phyloP scores from a whole-genome alignment of 495 filamentous ascomycete genomes.

The Neurospora hispaniola region DNA sequence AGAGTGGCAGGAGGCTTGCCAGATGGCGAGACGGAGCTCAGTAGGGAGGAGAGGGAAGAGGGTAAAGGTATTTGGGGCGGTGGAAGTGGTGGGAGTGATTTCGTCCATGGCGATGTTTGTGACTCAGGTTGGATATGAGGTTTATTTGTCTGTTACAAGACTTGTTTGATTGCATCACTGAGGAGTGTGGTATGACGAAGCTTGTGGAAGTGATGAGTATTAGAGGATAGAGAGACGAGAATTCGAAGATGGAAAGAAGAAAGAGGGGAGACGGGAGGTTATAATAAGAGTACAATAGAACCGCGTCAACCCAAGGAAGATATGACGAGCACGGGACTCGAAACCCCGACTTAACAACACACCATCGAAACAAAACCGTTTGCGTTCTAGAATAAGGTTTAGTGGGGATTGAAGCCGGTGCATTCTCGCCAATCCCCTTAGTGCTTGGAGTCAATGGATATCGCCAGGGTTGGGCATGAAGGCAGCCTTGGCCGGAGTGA shows the following conservation, averaged over 20 bases:
- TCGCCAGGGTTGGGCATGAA: background rate
- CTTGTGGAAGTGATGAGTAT: background rate
- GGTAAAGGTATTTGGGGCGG: slow-evolving; percentile 20
- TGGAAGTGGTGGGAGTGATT: background rate
- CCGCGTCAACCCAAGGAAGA: background rate
- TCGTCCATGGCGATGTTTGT: background rate
- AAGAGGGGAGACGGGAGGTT: background rate
- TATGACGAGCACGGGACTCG: background rate
- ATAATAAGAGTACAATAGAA: background rate
- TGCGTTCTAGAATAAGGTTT: background rate
- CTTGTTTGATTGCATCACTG: background rate
- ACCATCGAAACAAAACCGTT: background rate
- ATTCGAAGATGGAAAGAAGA: background rate
- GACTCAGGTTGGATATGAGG: background rate
- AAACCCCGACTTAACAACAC: background rate
- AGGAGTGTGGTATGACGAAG: background rate
- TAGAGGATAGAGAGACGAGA: background rate
- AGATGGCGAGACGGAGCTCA: slow-evolving; percentile 43
- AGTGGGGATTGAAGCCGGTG: background rate
- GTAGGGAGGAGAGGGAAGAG: slow-evolving; percentile 33
- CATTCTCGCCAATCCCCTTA: background rate
- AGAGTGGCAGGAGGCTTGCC: slow-evolving; percentile 27
- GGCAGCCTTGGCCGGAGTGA: background rate
- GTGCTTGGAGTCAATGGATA: background rate
- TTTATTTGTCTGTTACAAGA: background rate